Conservation (phyloP, 768 basidiomycete species). For the Pleurotus pulmonarius region DNA sequence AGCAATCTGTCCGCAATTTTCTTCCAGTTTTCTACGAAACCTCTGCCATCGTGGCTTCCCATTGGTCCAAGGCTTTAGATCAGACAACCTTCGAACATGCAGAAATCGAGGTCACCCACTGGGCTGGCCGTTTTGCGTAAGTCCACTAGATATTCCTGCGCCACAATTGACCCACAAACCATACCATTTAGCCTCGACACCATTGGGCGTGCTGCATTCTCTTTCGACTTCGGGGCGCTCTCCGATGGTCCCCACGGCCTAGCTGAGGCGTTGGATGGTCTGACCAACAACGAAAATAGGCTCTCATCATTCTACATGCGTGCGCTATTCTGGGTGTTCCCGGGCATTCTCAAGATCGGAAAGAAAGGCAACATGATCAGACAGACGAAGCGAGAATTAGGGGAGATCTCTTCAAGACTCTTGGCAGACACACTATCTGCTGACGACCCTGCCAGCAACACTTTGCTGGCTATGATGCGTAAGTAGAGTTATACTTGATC, state of each 20-base stretch:
- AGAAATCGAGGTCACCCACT: constrained; percentile 52
- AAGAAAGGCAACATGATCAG: constrained; percentile 58
- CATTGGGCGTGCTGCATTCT: constrained; percentile 58
- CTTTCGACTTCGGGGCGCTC: constrained; percentile 57
- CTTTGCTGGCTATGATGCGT: constrained; percentile 55
- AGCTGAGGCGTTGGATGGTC: constrained; percentile 49
- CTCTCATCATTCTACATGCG: constrained; percentile 61
- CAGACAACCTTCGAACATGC: constrained; percentile 30
- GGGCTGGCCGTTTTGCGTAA: constrained; percentile 61
- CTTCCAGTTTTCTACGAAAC: constrained; percentile 53
- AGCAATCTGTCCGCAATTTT: constrained; percentile 50
- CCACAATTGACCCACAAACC: not conserved
- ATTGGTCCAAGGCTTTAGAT: constrained; percentile 48
- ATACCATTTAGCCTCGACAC: constrained; percentile 45
- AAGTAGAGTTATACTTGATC: constrained; percentile 14
- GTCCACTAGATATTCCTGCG: constrained; percentile 14
- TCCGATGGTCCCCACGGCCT: constrained; percentile 44
- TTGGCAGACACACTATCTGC: constrained; percentile 49
- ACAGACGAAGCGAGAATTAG: constrained; percentile 49
- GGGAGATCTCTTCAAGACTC: constrained; percentile 46
- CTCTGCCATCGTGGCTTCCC: constrained; percentile 43
- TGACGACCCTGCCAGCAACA: constrained; percentile 40
- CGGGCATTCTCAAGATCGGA: constrained; percentile 50
- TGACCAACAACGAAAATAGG: constrained; percentile 60
- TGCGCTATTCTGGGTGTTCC: constrained; percentile 58